These are phyloP conservation scores for Kluyveromyces siamensis DNA, from an alignment of 805 yeast genomes.

Conservation along the genomic window DNA sequence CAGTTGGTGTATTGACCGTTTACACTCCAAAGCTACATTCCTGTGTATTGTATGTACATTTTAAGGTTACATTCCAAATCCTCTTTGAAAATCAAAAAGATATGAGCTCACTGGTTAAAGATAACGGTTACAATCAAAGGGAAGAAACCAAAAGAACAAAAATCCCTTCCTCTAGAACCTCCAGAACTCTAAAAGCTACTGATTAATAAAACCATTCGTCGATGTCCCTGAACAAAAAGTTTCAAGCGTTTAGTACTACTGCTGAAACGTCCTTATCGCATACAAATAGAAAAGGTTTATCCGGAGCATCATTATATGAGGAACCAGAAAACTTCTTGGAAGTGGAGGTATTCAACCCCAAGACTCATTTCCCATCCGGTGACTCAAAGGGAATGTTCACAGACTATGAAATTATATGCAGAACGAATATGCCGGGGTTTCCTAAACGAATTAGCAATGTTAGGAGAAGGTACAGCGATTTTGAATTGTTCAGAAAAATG, in stretches of 20 bases:
- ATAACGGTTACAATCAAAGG: not conserved
- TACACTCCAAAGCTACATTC: not conserved
- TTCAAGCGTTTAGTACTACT: slow-evolving; percentile 23
- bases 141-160: not conserved
- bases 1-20: not conserved
- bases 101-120: not conserved
- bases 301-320: slow-evolving; percentile 71
- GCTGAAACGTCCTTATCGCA: slow-evolving; percentile 19
- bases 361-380: slow-evolving; percentile 31
- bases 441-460: slow-evolving; percentile 53
- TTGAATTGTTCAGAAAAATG: slow-evolving; percentile 68
- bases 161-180: not conserved
- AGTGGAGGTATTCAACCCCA: slow-evolving; percentile 56
- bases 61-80: not conserved
- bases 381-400: slow-evolving; percentile 56
- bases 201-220: not conserved
- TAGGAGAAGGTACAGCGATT: slow-evolving; percentile 83
- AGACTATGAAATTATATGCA: slow-evolving; percentile 83
- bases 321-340: slow-evolving; percentile 93
- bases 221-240: slow-evolving; percentile 13
- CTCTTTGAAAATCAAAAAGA: not conserved
- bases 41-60: not conserved
- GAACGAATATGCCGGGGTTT: slow-evolving; percentile 89
- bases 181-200: not conserved
- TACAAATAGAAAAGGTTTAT: slow-evolving; percentile 25